These are phyloP conservation scores for Aspergillus saccharolyticus DNA, from an alignment of 495 filamentous ascomycete species.

Conservation along the genomic window DNA sequence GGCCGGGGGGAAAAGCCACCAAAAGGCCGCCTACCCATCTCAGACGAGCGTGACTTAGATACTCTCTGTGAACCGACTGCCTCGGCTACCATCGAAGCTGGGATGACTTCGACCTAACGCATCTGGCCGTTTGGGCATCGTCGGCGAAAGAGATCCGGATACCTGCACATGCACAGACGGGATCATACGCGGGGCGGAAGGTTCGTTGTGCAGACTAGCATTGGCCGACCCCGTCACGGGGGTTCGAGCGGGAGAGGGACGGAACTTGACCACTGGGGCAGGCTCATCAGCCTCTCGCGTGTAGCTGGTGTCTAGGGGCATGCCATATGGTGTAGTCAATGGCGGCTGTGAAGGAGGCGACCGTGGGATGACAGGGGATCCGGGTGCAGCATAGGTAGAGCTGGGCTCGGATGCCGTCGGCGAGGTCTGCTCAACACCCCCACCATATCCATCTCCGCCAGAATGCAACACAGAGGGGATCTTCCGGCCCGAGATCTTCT, in stretches of 20 bases:
- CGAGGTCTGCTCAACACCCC: slow-evolving; percentile 29
- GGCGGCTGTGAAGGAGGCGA: slow-evolving; percentile 29
- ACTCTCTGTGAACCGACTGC: slow-evolving; percentile 53
- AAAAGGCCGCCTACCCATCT: not conserved
- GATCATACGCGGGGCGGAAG: slow-evolving; percentile 9
- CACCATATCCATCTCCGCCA: slow-evolving; percentile 67
- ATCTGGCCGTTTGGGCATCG: slow-evolving; percentile 31
- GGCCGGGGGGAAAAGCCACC: not conserved
- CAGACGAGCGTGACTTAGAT: slow-evolving; percentile 10
- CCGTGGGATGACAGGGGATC: slow-evolving; percentile 24
- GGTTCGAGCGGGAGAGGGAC: slow-evolving; percentile 46
- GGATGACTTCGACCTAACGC: slow-evolving; percentile 51
- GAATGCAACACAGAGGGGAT: slow-evolving; percentile 64
- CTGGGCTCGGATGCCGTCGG: slow-evolving; percentile 23
- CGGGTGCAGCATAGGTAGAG: slow-evolving; percentile 15
- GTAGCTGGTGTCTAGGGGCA: slow-evolving; percentile 33
- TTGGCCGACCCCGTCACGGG: slow-evolving; percentile 42
- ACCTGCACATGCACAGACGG: slow-evolving; percentile 19
- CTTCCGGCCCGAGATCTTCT: slow-evolving; percentile 66
- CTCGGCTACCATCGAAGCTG: slow-evolving; percentile 50
- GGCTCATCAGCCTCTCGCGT: slow-evolving; percentile 34
- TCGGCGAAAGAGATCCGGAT: slow-evolving; percentile 17
- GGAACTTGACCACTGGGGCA: slow-evolving; percentile 29
- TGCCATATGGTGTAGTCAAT: slow-evolving; percentile 31
- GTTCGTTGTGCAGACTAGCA: slow-evolving; percentile 20